Percentiles rank a stretch among this genome's conserved stretches.
phyloP scores from a whole-genome alignment of 768 basidiomycete genomes.

The Pleurotus djamor region DNA sequence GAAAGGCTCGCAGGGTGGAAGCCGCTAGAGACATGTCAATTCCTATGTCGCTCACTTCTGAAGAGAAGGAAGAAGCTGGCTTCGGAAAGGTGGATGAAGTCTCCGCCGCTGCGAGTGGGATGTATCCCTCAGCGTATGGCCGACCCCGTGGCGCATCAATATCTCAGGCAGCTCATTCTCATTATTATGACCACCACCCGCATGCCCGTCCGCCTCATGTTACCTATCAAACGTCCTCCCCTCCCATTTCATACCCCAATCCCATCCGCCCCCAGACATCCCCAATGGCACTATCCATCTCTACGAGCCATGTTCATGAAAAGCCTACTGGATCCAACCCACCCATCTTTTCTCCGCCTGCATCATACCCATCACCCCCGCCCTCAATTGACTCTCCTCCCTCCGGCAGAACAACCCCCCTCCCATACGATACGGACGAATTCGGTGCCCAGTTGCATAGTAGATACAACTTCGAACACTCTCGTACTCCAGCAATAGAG shows the following conservation, averaged over 20 bases:
- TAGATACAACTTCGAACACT: neutral
- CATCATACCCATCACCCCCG: constrained; percentile 46
- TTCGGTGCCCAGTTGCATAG: neutral
- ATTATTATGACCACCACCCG: constrained; percentile 18
- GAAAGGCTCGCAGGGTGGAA: constrained; percentile 76
- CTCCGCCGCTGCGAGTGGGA: constrained; percentile 30
- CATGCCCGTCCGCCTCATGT: constrained; percentile 3
- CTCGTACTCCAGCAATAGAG: neutral
- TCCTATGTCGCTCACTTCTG: constrained; percentile 58
- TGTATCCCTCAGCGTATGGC: constrained; percentile 33
- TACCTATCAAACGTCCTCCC: neutral
- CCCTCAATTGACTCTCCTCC: constrained; percentile 40
- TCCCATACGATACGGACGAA: constrained; percentile 7
- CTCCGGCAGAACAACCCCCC: constrained; percentile 12
- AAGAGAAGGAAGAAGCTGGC: constrained; percentile 34
- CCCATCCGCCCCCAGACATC: neutral
- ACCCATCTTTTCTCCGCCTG: constrained; percentile 12
- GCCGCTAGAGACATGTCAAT: constrained; percentile 67
- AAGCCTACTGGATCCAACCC: neutral
- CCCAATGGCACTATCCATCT: constrained; percentile 14
- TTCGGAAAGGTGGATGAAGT: constrained; percentile 14
- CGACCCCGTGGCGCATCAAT: constrained; percentile 33
- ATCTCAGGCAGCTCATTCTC: constrained; percentile 14
- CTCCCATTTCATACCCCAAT: neutral
- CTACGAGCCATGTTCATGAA: constrained; percentile 6